Percentiles rank a stretch among this genome's conserved stretches.
phyloP scores from a whole-genome alignment of 257 asterid species.

The Ophiorrhiza pumila region DNA sequence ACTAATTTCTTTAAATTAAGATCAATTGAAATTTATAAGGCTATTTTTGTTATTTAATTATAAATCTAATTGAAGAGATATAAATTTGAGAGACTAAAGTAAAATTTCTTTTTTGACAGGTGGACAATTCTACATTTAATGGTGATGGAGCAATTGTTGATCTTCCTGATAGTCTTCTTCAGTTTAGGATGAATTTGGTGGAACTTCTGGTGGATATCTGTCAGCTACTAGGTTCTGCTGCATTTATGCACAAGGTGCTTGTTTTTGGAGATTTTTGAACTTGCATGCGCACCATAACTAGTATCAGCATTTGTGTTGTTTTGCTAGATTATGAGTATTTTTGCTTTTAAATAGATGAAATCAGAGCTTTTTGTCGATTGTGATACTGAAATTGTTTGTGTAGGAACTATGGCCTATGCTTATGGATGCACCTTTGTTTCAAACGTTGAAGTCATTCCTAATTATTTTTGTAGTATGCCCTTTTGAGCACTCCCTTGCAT shows the following conservation, averaged over 20 bases:
- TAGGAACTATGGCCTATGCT: neutral
- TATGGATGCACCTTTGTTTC: neutral
- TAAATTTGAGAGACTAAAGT: slow-evolving; percentile 1
- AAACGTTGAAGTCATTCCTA: neutral
- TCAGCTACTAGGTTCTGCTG: slow-evolving; percentile 67
- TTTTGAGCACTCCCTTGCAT: neutral
- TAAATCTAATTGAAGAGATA: too few species aligned
- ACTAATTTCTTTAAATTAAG: too few species aligned
- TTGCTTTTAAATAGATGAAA: neutral
- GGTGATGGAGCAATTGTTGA: slow-evolving; percentile 50
- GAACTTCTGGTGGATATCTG: slow-evolving; percentile 76
- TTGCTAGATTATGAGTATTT: neutral
- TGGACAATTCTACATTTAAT: slow-evolving; percentile 56
- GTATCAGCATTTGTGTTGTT: neutral
- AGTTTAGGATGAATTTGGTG: slow-evolving; percentile 70
- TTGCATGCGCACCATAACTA: neutral
- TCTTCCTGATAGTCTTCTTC: slow-evolving; percentile 74
- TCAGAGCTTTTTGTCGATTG: neutral
- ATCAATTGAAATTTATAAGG: too few species aligned
- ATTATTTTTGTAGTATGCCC: neutral
- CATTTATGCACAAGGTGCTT: slow-evolving; percentile 62
- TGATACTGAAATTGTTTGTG: slow-evolving; percentile 1
- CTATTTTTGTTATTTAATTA: too few species aligned
- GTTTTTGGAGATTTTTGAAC: neutral
- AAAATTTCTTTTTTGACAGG: slow-evolving; percentile 40